A percentile compares a stretch with the other conserved stretches of the same genome.
These are phyloP conservation scores for Spiraea crenata DNA, from an alignment of 331 rosid genomes.

Conservation along the genomic window DNA sequence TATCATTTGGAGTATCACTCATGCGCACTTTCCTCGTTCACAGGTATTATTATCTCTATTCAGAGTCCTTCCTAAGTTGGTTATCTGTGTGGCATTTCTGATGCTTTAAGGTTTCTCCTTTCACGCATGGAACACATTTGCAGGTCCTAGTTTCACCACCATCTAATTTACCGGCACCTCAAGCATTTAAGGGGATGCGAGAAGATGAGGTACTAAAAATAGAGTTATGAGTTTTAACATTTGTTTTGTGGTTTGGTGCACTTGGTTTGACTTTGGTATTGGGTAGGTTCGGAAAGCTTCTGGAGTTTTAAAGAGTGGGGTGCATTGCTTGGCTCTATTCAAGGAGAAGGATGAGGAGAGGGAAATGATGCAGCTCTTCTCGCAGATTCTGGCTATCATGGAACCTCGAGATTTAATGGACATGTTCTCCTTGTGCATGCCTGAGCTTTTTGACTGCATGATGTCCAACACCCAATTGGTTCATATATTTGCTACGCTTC, in stretches of 20 bases:
- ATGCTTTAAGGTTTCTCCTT: conserved; percentile 51
- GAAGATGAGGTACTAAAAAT: conserved; percentile 82
- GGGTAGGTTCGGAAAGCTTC: conserved; percentile 89
- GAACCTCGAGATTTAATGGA: conserved; percentile 99
- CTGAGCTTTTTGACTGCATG: conserved; percentile 99
- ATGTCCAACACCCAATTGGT: conserved; percentile 82
- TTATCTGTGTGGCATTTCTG: conserved; percentile 32
- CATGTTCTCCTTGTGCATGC: conserved; percentile 98
- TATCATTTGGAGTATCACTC: conserved; percentile 97
- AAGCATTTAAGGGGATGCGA: conserved; percentile 91
- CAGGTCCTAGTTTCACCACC: conserved; percentile 79
- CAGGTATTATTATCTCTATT: conserved; percentile 55
- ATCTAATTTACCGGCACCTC: conserved; percentile 69
- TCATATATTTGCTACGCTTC: conserved; percentile 87
- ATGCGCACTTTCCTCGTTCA: conserved; percentile 90
- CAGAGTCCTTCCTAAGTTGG: conserved; percentile 18
- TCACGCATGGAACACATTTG: no score
- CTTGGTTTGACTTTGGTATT: conserved; percentile 28
- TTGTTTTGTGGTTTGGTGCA: conserved; percentile 16
- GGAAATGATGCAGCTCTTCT: conserved; percentile 92
- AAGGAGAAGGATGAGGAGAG: conserved; percentile 98
- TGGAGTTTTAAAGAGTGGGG: conserved; percentile 95
- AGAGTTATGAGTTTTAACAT: conserved; percentile 18
- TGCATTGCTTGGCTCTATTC: conserved; percentile 94
- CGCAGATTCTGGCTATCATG: conserved; percentile 95